Evolutionary conservation across 345 rosid species (phyloP).

Genomic region (Draba incana): DNA sequence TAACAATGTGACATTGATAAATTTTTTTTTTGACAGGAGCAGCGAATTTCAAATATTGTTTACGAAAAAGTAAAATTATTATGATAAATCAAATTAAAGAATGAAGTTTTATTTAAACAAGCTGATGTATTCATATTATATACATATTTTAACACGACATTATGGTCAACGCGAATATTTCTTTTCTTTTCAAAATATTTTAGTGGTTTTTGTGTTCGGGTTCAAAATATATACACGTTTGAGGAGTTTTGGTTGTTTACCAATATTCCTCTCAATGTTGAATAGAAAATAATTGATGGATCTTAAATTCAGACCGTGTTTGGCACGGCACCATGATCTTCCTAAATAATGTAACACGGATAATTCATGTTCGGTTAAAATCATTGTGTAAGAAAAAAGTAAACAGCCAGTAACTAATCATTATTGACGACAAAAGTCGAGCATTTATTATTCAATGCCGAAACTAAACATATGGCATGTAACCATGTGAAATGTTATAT

Average conservation of each 20-base stretch:
- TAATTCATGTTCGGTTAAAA: background rate
- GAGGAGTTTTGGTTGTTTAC: background rate
- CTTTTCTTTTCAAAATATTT: background rate
- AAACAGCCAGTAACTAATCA: conserved; percentile 3
- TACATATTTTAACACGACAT: too few relatives aligned
- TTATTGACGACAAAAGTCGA: background rate
- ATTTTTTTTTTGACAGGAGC: background rate
- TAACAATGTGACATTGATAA: background rate
- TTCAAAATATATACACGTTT: background rate
- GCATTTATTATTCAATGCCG: too few relatives aligned
- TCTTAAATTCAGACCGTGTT: conserved; percentile 9
- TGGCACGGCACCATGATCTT: conserved; percentile 7
- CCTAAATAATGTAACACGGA: background rate
- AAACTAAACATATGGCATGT: background rate
- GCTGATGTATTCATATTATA: too few relatives aligned
- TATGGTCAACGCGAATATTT: too few relatives aligned
- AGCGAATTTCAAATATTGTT: background rate
- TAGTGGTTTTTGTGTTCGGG: too few relatives aligned
- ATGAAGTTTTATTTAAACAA: too few relatives aligned
- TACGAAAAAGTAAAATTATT: background rate
- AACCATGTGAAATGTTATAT: background rate
- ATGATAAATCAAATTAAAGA: background rate
- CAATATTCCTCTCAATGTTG: background rate
- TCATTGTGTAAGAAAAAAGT: background rate
- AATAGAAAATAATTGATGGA: background rate